A percentile compares a stretch with the other conserved stretches of the same genome.
phyloP scores from a whole-genome alignment of 768 basidiomycete genomes.

The Guyanaporus albipodus region DNA sequence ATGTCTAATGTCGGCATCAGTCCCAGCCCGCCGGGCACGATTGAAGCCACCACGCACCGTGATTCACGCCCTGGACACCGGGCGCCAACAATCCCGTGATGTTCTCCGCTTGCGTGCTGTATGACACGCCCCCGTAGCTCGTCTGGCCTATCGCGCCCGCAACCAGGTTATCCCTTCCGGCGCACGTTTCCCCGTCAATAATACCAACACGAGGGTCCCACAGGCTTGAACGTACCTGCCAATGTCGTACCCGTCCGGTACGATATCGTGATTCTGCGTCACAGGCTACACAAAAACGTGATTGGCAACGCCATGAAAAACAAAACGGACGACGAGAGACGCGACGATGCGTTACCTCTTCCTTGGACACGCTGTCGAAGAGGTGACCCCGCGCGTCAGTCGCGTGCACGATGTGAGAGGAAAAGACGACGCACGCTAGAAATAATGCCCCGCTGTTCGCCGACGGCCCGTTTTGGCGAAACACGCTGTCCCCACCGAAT shows the following conservation, averaged over 20 bases:
- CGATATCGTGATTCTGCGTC: constrained; percentile 38
- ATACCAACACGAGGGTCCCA: background rate
- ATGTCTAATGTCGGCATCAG: constrained; percentile 51
- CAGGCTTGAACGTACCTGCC: constrained; percentile 32
- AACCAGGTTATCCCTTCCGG: constrained; percentile 37
- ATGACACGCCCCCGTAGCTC: constrained; percentile 42
- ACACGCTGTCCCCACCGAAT: constrained; percentile 36
- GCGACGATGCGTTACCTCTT: constrained; percentile 32
- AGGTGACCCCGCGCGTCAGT: too few relatives aligned
- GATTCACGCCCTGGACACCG: constrained; percentile 51
- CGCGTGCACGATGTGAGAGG: too few relatives aligned
- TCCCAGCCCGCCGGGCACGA: background rate
- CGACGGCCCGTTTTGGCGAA: constrained; percentile 51
- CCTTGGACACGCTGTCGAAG: constrained; percentile 41
- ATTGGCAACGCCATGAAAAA: background rate
- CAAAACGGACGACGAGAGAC: background rate
- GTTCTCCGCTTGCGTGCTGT: constrained; percentile 42
- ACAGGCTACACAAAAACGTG: constrained; percentile 25
- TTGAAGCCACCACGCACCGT: constrained; percentile 32
- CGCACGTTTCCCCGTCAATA: background rate
- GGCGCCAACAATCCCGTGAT: constrained; percentile 52
- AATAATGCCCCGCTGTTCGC: constrained; percentile 53
- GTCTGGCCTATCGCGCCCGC: constrained; percentile 36
- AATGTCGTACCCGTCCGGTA: constrained; percentile 46
- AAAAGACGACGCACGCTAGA: constrained; percentile 42